A percentile compares a stretch with the other conserved stretches of the same genome.
Conservation (phyloP, 2,329 filamentous ascomycete species). For the Colletotrichum sp. region DNA sequence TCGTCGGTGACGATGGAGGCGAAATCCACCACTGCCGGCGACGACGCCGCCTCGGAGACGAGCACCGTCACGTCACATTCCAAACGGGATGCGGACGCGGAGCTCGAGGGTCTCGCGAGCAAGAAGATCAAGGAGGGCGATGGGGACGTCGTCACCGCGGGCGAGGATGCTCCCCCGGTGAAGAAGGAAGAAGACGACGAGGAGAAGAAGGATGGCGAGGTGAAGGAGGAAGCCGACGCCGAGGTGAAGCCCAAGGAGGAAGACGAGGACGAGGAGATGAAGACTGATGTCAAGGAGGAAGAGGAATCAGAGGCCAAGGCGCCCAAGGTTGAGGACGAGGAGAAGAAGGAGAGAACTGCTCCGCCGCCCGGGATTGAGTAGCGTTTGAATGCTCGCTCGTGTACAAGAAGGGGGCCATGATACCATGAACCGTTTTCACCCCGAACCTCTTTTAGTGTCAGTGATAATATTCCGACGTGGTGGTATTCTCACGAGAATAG, state of each 20-base stretch:
- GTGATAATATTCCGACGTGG: neutral
- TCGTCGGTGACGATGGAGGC: slow-evolving; percentile 11
- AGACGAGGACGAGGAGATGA: slow-evolving; percentile 2
- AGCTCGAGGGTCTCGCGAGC: slow-evolving; percentile 38
- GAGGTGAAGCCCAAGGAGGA: neutral
- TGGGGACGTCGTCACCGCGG: slow-evolving; percentile 11
- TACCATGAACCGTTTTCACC: slow-evolving; percentile 13
- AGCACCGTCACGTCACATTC: slow-evolving; percentile 40
- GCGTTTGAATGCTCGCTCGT: neutral
- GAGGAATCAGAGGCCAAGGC: neutral
- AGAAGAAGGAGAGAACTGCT: neutral
- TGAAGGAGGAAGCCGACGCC: neutral
- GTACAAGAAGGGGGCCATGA: neutral
- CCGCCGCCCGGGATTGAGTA: neutral
- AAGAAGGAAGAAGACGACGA: slow-evolving; percentile 21
- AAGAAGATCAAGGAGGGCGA: slow-evolving; percentile 58
- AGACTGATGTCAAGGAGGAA: neutral
- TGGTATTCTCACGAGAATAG: neutral
- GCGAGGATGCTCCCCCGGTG: slow-evolving; percentile 6
- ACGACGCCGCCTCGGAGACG: slow-evolving; percentile 33
- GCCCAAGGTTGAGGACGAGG: neutral
- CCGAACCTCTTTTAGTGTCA: neutral
- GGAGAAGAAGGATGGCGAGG: slow-evolving; percentile 25
- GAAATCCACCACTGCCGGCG: slow-evolving; percentile 22
- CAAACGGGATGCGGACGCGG: slow-evolving; percentile 62